A percentile compares a stretch with the other conserved stretches of the same genome.
These are phyloP conservation scores for Lecanicillium sp. DNA, from an alignment of 2,329 filamentous ascomycete species.

Conservation along the genomic window DNA sequence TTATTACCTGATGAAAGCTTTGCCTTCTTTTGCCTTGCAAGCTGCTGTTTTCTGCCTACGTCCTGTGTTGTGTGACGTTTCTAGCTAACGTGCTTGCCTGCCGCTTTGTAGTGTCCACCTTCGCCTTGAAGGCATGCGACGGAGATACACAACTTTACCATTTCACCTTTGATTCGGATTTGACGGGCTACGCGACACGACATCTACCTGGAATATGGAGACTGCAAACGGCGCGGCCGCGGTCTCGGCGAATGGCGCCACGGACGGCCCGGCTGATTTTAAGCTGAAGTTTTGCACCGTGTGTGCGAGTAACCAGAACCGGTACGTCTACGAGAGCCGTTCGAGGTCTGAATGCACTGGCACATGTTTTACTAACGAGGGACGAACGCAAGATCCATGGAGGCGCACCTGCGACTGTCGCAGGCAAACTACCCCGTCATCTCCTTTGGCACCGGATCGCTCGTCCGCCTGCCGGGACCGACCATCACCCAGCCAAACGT, in stretches of 20 bases:
- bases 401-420: slow-evolving; percentile 91
- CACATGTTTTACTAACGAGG: slow-evolving; percentile 1
- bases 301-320: slow-evolving; percentile 97
- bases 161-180: background rate
- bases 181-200: background rate
- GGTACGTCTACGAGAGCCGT: slow-evolving; percentile 51
- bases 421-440: slow-evolving; percentile 88
- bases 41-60: too few relatives aligned
- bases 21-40: background rate
- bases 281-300: slow-evolving; percentile 97
- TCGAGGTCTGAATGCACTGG: too few relatives aligned
- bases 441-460: slow-evolving; percentile 91
- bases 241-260: slow-evolving; percentile 33
- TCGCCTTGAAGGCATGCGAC: slow-evolving; percentile 6
- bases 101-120: slow-evolving; percentile 3
- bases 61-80: background rate
- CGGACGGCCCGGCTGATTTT: slow-evolving; percentile 53
- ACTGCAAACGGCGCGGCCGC: slow-evolving; percentile 29
- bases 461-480: slow-evolving; percentile 87
- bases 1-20: slow-evolving; percentile 26
- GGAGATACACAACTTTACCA: slow-evolving; percentile 9
- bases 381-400: slow-evolving; percentile 65
- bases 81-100: slow-evolving; percentile 5
- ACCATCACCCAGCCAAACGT: slow-evolving; percentile 91
- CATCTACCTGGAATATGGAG: slow-evolving; percentile 27